A percentile compares a stretch with the other conserved stretches of the same genome.
Evolutionary conservation across 202 grass and related monocot species (phyloP).

Genomic region (Musa balbisiana): DNA sequence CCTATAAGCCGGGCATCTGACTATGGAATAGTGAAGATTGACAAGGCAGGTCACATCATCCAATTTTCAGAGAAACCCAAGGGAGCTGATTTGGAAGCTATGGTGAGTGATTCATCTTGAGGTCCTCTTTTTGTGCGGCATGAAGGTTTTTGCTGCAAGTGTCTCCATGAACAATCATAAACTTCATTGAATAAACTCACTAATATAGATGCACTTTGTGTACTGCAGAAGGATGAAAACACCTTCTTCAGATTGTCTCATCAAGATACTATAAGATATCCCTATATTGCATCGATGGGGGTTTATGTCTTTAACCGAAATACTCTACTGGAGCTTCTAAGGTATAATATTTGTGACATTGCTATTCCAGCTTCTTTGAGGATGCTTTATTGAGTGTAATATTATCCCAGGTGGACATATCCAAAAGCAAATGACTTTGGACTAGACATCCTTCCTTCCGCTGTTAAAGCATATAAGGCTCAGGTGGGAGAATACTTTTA

Average conservation of each 20-base stretch:
- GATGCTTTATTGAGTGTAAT: constrained; percentile 4
- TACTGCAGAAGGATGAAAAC: constrained; percentile 44
- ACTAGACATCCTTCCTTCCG: constrained; percentile 55
- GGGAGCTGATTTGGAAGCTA: constrained; percentile 41
- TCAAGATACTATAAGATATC: constrained; percentile 35
- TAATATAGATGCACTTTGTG: not conserved
- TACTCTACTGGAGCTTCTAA: constrained; percentile 47
- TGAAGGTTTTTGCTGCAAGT: not conserved
- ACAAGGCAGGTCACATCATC: constrained; percentile 45
- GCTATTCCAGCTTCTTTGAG: not conserved
- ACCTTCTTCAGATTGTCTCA: constrained; percentile 42
- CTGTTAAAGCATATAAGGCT: constrained; percentile 42
- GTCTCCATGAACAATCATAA: not conserved
- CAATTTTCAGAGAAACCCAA: constrained; percentile 60
- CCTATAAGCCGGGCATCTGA: constrained; percentile 54
- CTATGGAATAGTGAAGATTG: constrained; percentile 55
- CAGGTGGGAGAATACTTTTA: constrained; percentile 27
- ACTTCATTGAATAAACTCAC: too few relatives aligned
- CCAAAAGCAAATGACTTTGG: constrained; percentile 54
- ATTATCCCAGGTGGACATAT: constrained; percentile 46
- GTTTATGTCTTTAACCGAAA: constrained; percentile 75
- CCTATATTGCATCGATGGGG: constrained; percentile 76
- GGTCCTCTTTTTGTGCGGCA: not conserved
- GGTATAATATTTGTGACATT: constrained; percentile 24
- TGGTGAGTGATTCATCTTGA: constrained; percentile 12